Evolutionary conservation across 1,139 yeast species (phyloP).

Genomic region (Yamadazyma buinensis): DNA sequence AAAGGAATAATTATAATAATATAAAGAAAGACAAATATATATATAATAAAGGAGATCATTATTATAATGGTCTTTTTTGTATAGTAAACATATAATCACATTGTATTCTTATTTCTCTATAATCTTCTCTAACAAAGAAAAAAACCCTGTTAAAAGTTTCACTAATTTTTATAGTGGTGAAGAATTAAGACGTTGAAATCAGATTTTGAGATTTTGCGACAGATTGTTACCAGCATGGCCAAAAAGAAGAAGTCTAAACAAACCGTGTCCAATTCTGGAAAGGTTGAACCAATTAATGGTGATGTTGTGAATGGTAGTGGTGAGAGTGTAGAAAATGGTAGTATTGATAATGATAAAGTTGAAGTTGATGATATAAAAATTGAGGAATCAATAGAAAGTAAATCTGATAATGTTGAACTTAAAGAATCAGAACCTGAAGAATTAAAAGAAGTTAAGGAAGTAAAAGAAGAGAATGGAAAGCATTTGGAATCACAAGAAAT

Average conservation of each 20-base stretch:
- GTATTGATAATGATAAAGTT: conserved; percentile 1
- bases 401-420: no score
- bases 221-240: conserved; percentile 24
- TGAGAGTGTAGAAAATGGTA: background rate
- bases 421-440: background rate
- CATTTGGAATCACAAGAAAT: background rate
- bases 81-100: conserved; percentile 10
- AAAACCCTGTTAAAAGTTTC: no score
- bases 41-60: conserved; percentile 6
- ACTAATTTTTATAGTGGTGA: no score
- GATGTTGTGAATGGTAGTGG: background rate
- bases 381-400: no score
- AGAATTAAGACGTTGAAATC: no score
- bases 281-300: background rate
- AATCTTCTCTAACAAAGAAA: no score
- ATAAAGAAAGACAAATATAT: conserved; percentile 2
- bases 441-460: background rate
- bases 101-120: background rate
- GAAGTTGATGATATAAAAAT: background rate
- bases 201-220: no score
- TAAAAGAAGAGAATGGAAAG: background rate
- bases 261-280: no score
- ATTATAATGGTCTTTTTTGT: conserved; percentile 6
- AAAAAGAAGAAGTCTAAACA: conserved; percentile 31
- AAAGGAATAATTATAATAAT: no score